phyloP scores from a whole-genome alignment of 768 basidiomycete genomes.

The Mrakia hoshinonis region DNA sequence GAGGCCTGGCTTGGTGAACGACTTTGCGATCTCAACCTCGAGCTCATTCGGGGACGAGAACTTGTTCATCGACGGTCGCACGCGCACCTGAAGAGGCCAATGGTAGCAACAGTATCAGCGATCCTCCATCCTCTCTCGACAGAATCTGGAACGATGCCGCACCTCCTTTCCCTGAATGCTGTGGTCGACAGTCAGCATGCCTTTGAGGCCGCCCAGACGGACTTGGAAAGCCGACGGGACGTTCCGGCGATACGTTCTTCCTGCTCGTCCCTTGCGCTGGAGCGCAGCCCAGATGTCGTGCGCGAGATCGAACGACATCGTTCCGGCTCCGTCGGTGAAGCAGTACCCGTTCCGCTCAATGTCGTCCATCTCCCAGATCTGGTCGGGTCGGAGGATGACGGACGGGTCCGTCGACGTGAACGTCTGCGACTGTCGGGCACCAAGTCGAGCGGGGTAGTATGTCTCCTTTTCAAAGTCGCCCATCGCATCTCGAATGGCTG shows the following conservation, averaged over 20 bases:
- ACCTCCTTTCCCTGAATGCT: constrained; percentile 48
- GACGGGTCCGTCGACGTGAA: constrained; percentile 69
- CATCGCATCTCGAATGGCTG: constrained; percentile 50
- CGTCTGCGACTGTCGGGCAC: constrained; percentile 61
- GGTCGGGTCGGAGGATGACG: constrained; percentile 48
- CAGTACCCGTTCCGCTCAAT: constrained; percentile 43
- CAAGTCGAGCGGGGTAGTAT: constrained; percentile 61
- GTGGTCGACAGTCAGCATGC: constrained; percentile 61
- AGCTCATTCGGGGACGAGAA: constrained; percentile 49
- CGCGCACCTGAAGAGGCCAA: background rate
- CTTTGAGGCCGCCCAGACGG: constrained; percentile 74
- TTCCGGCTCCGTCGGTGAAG: constrained; percentile 67
- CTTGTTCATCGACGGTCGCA: background rate
- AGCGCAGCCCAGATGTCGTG: constrained; percentile 51
- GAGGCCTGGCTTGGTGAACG: constrained; percentile 54
- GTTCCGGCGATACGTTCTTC: constrained; percentile 33
- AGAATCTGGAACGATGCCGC: constrained; percentile 50
- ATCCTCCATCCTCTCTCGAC: background rate
- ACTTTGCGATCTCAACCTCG: constrained; percentile 56
- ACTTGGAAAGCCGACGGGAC: constrained; percentile 51
- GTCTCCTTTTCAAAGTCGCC: constrained; percentile 55
- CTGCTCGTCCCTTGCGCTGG: constrained; percentile 30
- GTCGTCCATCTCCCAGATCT: constrained; percentile 62
- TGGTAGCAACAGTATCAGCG: background rate
- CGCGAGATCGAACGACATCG: constrained; percentile 52